Evolutionary conservation across 2,329 filamentous ascomycete genomes (phyloP).

Genomic region (Fusarium sp.): DNA sequence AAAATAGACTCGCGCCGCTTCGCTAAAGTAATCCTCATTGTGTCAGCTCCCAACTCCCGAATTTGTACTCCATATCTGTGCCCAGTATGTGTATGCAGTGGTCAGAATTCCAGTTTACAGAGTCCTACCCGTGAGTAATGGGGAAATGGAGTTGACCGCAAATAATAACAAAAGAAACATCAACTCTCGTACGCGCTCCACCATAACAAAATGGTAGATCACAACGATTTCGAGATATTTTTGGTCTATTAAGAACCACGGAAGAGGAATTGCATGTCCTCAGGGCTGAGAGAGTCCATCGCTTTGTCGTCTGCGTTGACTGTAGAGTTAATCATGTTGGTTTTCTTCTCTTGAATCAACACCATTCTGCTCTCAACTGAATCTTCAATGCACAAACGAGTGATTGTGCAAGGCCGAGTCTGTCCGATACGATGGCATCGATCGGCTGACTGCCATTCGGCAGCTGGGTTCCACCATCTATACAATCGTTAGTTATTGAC

Average conservation of each 20-base stretch:
- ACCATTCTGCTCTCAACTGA: slow-evolving; percentile 97
- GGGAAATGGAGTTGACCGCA: neutral
- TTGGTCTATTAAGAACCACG: slow-evolving; percentile 67
- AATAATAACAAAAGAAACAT: neutral
- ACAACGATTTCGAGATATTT: neutral
- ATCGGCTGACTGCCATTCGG: slow-evolving; percentile 98
- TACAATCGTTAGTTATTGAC: slow-evolving; percentile 45
- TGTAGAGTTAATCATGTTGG: slow-evolving; percentile 96
- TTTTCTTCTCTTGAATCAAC: slow-evolving; percentile 97
- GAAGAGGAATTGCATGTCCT: slow-evolving; percentile 98
- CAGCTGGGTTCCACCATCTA: slow-evolving; percentile 99
- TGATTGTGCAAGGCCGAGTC: slow-evolving; percentile 92
- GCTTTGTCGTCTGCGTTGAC: slow-evolving; percentile 93
- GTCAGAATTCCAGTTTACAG: slow-evolving; percentile 16
- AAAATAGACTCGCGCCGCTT: slow-evolving; percentile 1
- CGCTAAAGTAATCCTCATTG: neutral
- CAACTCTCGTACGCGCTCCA: neutral
- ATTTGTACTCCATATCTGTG: slow-evolving; percentile 19
- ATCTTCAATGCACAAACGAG: slow-evolving; percentile 94
- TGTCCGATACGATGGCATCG: slow-evolving; percentile 96
- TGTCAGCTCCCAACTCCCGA: slow-evolving; percentile 17
- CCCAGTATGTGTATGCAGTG: neutral
- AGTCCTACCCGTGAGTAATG: neutral
- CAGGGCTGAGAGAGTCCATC: slow-evolving; percentile 89
- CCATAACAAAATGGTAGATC: slow-evolving; percentile 3